These are phyloP conservation scores for Verbena officinalis DNA, from an alignment of 257 asterid species.

Conservation along the genomic window DNA sequence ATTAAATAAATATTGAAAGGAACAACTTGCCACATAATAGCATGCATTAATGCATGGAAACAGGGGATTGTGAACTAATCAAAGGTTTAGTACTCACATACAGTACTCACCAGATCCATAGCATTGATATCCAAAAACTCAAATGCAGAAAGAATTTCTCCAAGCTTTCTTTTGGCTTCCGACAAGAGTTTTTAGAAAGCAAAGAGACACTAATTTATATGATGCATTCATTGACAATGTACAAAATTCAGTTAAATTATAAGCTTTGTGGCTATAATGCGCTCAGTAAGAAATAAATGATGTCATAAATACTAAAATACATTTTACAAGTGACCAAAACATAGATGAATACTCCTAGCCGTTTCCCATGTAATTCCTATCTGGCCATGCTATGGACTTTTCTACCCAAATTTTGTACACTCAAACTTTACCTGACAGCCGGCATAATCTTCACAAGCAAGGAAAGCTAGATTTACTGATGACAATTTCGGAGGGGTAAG, in stretches of 20 bases:
- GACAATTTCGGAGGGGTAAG: conserved; percentile 92
- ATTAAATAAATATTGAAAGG: not conserved
- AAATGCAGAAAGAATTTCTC: conserved; percentile 97
- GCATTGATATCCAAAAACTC: conserved; percentile 86
- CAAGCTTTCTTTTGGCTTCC: conserved; percentile 89
- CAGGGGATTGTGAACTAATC: not conserved
- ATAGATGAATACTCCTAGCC: conserved; percentile 14
- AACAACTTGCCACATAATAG: conserved; percentile 7
- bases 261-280: not conserved
- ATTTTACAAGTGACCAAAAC: conserved; percentile 1
- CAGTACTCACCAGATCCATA: conserved; percentile 80
- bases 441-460: conserved; percentile 84
- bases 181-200: conserved; percentile 67
- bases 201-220: conserved; percentile 25
- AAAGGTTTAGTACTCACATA: not conserved
- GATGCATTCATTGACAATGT: conserved; percentile 25
- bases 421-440: conserved; percentile 85
- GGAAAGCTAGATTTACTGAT: conserved; percentile 87
- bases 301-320: conserved; percentile 14
- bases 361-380: conserved; percentile 10
- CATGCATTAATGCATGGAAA: conserved; percentile 13
- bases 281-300: conserved; percentile 1
- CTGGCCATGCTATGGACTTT: conserved; percentile 20
- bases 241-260: conserved; percentile 6
- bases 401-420: conserved; percentile 2